Percentiles rank a stretch among this genome's conserved stretches.
phyloP scores from a whole-genome alignment of 768 basidiomycete genomes.

The Suillus alpinus region DNA sequence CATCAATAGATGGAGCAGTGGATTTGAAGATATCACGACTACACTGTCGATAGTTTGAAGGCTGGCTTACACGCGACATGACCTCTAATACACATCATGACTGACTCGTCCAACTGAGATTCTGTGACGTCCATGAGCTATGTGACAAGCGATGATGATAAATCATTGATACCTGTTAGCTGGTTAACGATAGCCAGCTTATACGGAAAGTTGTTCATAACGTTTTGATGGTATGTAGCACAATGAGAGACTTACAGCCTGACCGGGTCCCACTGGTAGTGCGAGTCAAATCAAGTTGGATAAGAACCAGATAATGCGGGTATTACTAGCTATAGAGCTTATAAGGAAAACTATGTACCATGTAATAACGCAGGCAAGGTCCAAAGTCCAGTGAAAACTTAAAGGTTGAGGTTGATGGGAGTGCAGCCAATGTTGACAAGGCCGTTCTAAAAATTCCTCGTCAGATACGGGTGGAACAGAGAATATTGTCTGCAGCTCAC shows the following conservation, averaged over 20 bases:
- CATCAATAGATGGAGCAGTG: not conserved
- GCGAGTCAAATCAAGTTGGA: not conserved
- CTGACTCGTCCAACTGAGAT: not conserved
- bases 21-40: not conserved
- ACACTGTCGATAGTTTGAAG: not conserved
- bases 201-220: not conserved
- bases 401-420: slow-evolving; percentile 7
- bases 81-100: not conserved
- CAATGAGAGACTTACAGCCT: not conserved
- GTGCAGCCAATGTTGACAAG: slow-evolving; percentile 26
- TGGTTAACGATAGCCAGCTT: not conserved
- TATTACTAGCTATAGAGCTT: not conserved
- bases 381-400: slow-evolving; percentile 4
- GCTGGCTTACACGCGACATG: not conserved
- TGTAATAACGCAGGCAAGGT: not conserved
- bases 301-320: not conserved
- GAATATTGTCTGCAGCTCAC: not conserved
- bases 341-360: slow-evolving; percentile 5
- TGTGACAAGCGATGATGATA: too few species aligned
- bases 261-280: not conserved
- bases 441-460: slow-evolving; percentile 14
- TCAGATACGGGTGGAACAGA: not conserved
- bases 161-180: not conserved
- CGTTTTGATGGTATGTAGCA: too few species aligned
- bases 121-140: not conserved